These are phyloP conservation scores for Exophiala bonariae DNA, from an alignment of 2,329 filamentous ascomycete genomes.

Conservation along the genomic window DNA sequence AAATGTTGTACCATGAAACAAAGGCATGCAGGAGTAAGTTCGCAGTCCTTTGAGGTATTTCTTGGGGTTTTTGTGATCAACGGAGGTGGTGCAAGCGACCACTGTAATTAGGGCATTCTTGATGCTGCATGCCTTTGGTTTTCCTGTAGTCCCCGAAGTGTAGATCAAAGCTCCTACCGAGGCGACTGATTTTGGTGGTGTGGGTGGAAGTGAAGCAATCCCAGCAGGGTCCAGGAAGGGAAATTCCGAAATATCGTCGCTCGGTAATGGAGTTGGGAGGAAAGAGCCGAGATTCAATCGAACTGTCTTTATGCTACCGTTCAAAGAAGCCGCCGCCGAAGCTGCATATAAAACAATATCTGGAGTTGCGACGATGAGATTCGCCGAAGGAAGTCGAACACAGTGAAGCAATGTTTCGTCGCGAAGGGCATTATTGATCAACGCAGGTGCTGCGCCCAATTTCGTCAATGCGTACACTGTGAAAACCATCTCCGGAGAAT, in stretches of 20 bases:
- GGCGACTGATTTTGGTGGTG: constrained; percentile 27
- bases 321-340: constrained; percentile 20
- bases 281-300: constrained; percentile 22
- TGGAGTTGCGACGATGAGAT: constrained; percentile 45
- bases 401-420: constrained; percentile 49
- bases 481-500: constrained; percentile 52
- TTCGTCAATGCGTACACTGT: constrained; percentile 46
- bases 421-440: constrained; percentile 50
- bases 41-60: constrained; percentile 45
- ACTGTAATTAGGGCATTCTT: constrained; percentile 36
- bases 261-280: constrained; percentile 31
- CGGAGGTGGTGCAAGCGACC: constrained; percentile 31
- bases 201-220: constrained; percentile 11
- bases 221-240: constrained; percentile 15
- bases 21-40: constrained; percentile 48
- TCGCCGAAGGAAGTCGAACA: constrained; percentile 42
- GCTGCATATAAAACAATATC: constrained; percentile 37
- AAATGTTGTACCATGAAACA: constrained; percentile 52
- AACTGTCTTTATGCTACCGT: constrained; percentile 26
- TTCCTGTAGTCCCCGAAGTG: constrained; percentile 46
- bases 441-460: constrained; percentile 44
- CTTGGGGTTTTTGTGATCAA: constrained; percentile 37
- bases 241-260: constrained; percentile 18
- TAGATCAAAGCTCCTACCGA: constrained; percentile 45
- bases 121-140: constrained; percentile 29